These are phyloP conservation scores for Hymenotorrendiella dingleyae DNA, from an alignment of 2,329 filamentous ascomycete species.

Conservation along the genomic window DNA sequence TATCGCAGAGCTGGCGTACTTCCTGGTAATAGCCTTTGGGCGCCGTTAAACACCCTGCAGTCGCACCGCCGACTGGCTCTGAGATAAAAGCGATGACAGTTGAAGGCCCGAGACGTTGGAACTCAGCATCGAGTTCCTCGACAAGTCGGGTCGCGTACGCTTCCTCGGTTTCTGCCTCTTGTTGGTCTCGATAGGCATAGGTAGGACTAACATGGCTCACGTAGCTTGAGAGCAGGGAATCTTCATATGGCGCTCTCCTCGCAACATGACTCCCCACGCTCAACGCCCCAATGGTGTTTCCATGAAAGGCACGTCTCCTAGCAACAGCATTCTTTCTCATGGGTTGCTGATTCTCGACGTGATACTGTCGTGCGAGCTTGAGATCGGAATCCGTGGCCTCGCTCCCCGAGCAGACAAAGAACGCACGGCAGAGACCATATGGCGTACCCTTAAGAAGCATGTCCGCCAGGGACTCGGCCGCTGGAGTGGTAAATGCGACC, in stretches of 20 bases:
- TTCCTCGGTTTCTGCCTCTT: constrained; percentile 40
- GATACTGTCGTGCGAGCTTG: too few species aligned
- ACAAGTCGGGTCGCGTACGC: constrained; percentile 50
- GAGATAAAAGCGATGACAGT: constrained; percentile 59
- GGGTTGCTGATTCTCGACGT: constrained; percentile 42
- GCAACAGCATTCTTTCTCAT: constrained; percentile 52
- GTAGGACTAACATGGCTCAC: constrained; percentile 53
- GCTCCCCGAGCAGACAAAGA: too few species aligned
- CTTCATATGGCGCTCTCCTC: constrained; percentile 49
- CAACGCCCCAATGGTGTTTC: constrained; percentile 57
- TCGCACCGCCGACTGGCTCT: constrained; percentile 61
- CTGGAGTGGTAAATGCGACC: too few species aligned
- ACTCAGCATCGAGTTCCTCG: constrained; percentile 54
- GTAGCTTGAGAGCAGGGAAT: constrained; percentile 45
- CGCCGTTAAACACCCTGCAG: constrained; percentile 61
- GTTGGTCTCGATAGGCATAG: constrained; percentile 51
- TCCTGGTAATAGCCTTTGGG: constrained; percentile 61
- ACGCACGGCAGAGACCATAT: too few species aligned
- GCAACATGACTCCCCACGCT: constrained; percentile 49
- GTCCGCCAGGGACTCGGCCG: too few species aligned
- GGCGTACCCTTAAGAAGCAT: too few species aligned
- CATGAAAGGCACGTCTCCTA: constrained; percentile 60
- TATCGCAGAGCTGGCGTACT: constrained; percentile 58
- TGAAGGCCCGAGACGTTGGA: constrained; percentile 49
- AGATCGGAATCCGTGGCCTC: too few species aligned